These are phyloP conservation scores for Huntiella omanensis DNA, from an alignment of 2,329 filamentous ascomycete genomes.

Conservation along the genomic window DNA sequence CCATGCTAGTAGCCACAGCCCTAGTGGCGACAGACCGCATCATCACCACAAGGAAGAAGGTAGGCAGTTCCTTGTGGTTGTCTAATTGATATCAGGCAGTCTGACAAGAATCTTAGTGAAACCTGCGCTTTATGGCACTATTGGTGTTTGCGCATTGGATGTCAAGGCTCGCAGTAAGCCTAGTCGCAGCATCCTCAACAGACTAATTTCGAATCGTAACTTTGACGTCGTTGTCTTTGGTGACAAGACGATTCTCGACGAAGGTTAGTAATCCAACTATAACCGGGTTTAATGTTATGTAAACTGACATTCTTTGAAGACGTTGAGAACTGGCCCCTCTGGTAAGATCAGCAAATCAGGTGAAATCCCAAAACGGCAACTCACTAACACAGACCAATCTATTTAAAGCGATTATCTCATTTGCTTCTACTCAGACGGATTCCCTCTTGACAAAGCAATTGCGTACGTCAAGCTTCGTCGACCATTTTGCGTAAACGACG, in stretches of 20 bases:
- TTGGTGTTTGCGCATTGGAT: constrained; percentile 90
- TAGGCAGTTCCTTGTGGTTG: constrained; percentile 14
- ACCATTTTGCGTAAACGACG: constrained; percentile 92
- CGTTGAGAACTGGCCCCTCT: constrained; percentile 89
- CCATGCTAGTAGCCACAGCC: constrained; percentile 62
- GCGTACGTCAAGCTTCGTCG: constrained; percentile 84
- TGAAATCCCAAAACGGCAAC: not conserved
- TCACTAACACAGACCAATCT: constrained; percentile 1
- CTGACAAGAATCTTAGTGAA: constrained; percentile 23
- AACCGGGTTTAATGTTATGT: not conserved
- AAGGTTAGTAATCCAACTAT: constrained; percentile 32
- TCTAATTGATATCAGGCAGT: constrained; percentile 10
- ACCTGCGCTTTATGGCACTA: constrained; percentile 44
- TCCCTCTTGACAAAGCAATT: constrained; percentile 91
- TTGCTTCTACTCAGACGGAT: constrained; percentile 95
- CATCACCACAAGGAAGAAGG: constrained; percentile 34
- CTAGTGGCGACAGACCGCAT: constrained; percentile 48
- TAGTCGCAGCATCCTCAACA: constrained; percentile 86
- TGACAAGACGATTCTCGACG: constrained; percentile 95
- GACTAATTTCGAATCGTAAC: constrained; percentile 73
- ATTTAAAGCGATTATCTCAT: constrained; percentile 66
- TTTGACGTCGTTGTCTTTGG: constrained; percentile 97
- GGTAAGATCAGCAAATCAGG: constrained; percentile 26
- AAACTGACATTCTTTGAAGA: constrained; percentile 24
- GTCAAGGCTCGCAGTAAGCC: constrained; percentile 94